phyloP scores from a whole-genome alignment of 75 land plant species.

The Selaginella tamariscina region DNA sequence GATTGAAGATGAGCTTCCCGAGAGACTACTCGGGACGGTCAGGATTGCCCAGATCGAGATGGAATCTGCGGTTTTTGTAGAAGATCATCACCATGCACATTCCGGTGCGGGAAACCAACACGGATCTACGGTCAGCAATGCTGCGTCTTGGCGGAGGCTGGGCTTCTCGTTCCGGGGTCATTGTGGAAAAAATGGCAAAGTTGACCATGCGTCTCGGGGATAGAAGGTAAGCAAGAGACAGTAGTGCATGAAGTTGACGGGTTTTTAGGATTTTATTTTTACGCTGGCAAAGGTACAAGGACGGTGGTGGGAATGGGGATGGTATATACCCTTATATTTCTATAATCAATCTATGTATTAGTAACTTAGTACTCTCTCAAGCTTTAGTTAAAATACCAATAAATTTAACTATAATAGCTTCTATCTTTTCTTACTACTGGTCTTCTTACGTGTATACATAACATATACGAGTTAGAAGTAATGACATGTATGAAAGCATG shows the following conservation, averaged over 20 bases:
- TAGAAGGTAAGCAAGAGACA: constrained; percentile 22
- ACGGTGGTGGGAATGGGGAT: too few species aligned
- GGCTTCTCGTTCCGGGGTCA: not conserved
- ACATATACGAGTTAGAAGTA: too few species aligned
- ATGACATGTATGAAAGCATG: too few species aligned
- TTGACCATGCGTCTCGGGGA: not conserved
- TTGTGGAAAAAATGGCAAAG: not conserved
- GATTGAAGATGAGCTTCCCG: constrained; percentile 81
- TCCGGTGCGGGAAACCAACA: not conserved
- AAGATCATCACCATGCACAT: not conserved
- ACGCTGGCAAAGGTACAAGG: too few species aligned
- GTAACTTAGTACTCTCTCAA: too few species aligned
- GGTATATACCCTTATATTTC: too few species aligned
- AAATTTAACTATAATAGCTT: too few species aligned
- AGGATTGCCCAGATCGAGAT: constrained; percentile 86
- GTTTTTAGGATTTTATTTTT: too few species aligned
- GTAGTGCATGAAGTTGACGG: constrained; percentile 11
- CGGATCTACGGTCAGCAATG: not conserved
- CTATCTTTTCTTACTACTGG: too few species aligned
- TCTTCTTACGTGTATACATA: too few species aligned
- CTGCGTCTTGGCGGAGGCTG: not conserved
- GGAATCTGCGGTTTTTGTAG: constrained; percentile 42
- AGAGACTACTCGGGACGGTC: constrained; percentile 62
- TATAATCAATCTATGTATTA: too few species aligned
- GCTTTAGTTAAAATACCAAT: too few species aligned